Percentiles rank a stretch among this genome's conserved stretches.
Evolutionary conservation across 2,329 filamentous ascomycete species (phyloP).

Genomic region (Trichophyton mentagrophytes): DNA sequence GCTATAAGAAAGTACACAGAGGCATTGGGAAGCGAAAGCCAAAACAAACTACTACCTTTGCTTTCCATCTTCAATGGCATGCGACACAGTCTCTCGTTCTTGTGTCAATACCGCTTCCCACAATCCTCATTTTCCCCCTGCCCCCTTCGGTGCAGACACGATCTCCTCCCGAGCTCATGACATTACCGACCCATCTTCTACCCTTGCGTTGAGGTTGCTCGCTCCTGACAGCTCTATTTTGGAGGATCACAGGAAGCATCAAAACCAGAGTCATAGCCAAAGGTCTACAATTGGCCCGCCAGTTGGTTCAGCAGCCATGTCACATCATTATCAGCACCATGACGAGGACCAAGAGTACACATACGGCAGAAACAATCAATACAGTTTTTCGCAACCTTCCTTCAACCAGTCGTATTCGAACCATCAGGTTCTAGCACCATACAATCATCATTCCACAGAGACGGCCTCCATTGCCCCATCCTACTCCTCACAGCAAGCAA

Average conservation of each 20-base stretch:
- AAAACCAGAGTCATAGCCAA: neutral
- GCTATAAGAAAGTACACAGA: neutral
- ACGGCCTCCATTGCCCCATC: conserved; percentile 21
- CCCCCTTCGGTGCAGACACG: conserved; percentile 1
- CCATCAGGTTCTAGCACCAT: conserved; percentile 24
- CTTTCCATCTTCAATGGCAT: conserved; percentile 1
- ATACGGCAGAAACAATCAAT: conserved; percentile 16
- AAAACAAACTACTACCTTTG: neutral
- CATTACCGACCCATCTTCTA: neutral
- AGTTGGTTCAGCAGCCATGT: conserved; percentile 15
- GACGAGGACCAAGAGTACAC: conserved; percentile 17
- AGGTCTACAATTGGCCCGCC: neutral
- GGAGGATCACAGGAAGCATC: conserved; percentile 3
- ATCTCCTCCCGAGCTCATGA: conserved; percentile 1
- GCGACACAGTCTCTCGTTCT: neutral
- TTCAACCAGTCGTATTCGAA: conserved; percentile 26
- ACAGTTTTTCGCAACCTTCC: conserved; percentile 19
- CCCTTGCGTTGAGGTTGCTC: neutral
- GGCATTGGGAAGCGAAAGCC: neutral
- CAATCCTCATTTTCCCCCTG: neutral
- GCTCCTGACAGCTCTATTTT: conserved; percentile 1
- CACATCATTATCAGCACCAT: conserved; percentile 18
- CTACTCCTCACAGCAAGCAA: conserved; percentile 23
- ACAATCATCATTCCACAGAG: conserved; percentile 22
- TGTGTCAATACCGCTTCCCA: neutral